These are phyloP conservation scores for Trichoderma citrinoviride DNA, from an alignment of 2,329 filamentous ascomycete genomes.

Conservation along the genomic window DNA sequence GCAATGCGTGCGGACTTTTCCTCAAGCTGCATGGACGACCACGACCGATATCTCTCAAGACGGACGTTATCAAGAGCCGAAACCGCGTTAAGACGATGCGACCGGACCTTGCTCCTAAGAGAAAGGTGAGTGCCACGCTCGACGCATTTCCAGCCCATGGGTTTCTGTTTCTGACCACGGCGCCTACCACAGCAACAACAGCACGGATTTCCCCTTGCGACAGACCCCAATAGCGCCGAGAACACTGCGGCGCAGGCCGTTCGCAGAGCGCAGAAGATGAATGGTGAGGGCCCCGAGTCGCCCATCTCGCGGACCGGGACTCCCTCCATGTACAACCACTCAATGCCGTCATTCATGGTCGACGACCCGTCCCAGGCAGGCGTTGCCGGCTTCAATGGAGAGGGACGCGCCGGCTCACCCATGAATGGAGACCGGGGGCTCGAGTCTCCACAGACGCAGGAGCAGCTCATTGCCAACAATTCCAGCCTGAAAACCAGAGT, in stretches of 20 bases:
- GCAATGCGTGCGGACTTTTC: constrained; percentile 97
- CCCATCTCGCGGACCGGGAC: constrained; percentile 78
- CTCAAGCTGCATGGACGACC: constrained; percentile 93
- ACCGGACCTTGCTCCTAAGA: constrained; percentile 73
- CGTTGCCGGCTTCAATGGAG: constrained; percentile 45
- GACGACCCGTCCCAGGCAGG: constrained; percentile 65
- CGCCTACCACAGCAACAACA: constrained; percentile 26
- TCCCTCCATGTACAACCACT: constrained; percentile 70
- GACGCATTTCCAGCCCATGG: not conserved
- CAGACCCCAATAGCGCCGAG: constrained; percentile 59
- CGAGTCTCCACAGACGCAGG: constrained; percentile 73
- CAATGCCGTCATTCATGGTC: constrained; percentile 77
- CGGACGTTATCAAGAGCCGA: constrained; percentile 98
- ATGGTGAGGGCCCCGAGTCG: constrained; percentile 74
- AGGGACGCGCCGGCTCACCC: constrained; percentile 49
- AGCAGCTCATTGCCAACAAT: constrained; percentile 76
- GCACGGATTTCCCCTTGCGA: constrained; percentile 39
- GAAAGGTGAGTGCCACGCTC: constrained; percentile 62
- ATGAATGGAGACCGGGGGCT: constrained; percentile 60
- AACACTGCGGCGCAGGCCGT: constrained; percentile 52
- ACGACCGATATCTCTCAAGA: constrained; percentile 94
- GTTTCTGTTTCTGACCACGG: constrained; percentile 2
- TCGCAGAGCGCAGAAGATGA: constrained; percentile 66
- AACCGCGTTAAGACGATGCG: constrained; percentile 91
- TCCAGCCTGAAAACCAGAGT: constrained; percentile 91